Conservation (phyloP, 2,329 filamentous ascomycete genomes). For the Fusarium mexicanum region DNA sequence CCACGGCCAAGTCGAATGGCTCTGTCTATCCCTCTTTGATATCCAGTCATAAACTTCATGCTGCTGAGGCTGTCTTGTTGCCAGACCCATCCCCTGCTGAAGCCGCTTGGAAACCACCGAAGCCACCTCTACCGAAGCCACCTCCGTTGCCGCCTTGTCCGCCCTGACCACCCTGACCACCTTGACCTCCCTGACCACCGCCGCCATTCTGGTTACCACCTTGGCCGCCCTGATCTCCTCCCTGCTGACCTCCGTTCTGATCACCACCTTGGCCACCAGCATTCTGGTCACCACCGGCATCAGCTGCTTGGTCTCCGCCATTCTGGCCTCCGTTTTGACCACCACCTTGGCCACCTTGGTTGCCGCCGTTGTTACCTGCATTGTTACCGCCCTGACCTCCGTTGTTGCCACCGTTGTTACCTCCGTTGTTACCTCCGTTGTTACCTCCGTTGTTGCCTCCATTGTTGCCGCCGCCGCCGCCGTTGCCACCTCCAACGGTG, state of each 20-base stretch:
- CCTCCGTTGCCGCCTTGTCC: constrained; percentile 12
- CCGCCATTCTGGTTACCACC: not conserved
- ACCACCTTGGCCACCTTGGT: not conserved
- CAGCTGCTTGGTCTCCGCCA: not conserved
- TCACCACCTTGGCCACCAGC: constrained; percentile 1
- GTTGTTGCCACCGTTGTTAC: not conserved
- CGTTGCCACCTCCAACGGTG: constrained; percentile 55
- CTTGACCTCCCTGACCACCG: not conserved
- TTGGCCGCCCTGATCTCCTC: constrained; percentile 19
- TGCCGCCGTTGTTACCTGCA: not conserved
- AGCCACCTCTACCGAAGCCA: not conserved
- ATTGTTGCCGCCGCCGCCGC: constrained; percentile 10
- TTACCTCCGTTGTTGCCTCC: not conserved
- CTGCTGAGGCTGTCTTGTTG: constrained; percentile 19
- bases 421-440: not conserved
- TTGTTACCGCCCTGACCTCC: no score
- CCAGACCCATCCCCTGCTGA: constrained; percentile 21
- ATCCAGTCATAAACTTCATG: constrained; percentile 24
- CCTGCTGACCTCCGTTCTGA: constrained; percentile 27
- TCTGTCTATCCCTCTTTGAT: constrained; percentile 42
- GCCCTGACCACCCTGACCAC: constrained; percentile 3
- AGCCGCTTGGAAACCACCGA: constrained; percentile 30
- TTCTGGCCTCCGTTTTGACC: not conserved
- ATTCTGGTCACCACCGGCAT: not conserved
- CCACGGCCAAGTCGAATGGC: constrained; percentile 57